Evolutionary conservation across 192 early-diverging fungal genomes (phyloP).

Genomic region (Jimgerdemannia flammicorona): DNA sequence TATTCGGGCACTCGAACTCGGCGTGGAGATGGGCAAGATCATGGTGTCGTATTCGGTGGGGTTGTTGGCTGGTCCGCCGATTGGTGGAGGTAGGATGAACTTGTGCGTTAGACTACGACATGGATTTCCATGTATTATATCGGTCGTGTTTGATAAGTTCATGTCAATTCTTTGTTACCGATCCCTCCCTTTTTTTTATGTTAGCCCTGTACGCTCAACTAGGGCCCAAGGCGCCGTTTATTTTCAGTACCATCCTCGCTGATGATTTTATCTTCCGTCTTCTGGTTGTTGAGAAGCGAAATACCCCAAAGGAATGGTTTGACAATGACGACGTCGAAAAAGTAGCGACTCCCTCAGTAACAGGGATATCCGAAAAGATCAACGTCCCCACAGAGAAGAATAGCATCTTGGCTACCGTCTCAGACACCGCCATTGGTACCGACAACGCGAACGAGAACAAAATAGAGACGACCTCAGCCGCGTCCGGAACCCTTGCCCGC

Average conservation of each 20-base stretch:
- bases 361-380: slow-evolving; percentile 1
- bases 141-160: background rate
- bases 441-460: background rate
- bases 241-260: slow-evolving; percentile 34
- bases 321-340: slow-evolving; percentile 13
- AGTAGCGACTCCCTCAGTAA: slow-evolving; percentile 1
- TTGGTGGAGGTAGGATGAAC: slow-evolving; percentile 33
- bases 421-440: background rate
- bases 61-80: slow-evolving; percentile 37
- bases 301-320: slow-evolving; percentile 28
- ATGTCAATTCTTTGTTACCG: too few relatives aligned
- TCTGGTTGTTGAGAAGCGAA: slow-evolving; percentile 35
- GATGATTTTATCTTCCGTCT: slow-evolving; percentile 36
- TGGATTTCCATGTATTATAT: slow-evolving; percentile 3
- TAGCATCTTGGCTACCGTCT: background rate
- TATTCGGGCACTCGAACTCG: background rate
- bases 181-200: background rate
- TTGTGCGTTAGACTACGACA: background rate
- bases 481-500: too few relatives aligned
- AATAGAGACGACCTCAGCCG: too few relatives aligned
- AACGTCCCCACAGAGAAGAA: slow-evolving; percentile 2
- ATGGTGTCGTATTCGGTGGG: slow-evolving; percentile 38
- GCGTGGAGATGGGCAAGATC: slow-evolving; percentile 41
- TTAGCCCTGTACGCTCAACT: slow-evolving; percentile 34
- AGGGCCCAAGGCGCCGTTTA: slow-evolving; percentile 37